Evolutionary conservation across 1,139 yeast genomes (phyloP).

Genomic region (Hyphopichia buzzinii): DNA sequence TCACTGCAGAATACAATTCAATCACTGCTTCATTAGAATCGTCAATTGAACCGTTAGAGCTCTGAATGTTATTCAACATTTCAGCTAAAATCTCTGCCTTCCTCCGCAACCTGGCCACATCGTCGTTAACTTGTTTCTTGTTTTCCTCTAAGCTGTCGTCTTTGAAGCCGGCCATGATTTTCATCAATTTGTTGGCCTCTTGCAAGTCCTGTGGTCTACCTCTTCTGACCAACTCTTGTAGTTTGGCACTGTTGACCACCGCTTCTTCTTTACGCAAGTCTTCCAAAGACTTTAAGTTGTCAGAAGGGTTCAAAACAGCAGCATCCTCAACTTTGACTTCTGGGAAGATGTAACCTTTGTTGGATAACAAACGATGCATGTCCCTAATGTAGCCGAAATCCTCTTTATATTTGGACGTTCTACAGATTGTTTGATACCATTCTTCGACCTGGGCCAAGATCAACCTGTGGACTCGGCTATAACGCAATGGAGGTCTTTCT

Average conservation of each 20-base stretch:
- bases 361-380: slow-evolving; percentile 86
- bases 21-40: slow-evolving; percentile 67
- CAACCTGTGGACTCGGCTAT: slow-evolving; percentile 77
- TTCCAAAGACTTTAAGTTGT: slow-evolving; percentile 80
- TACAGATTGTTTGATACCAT: slow-evolving; percentile 95
- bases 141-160: slow-evolving; percentile 72
- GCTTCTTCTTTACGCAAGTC: slow-evolving; percentile 93
- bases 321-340: slow-evolving; percentile 88
- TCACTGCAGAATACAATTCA: slow-evolving; percentile 77
- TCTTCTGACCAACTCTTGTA: slow-evolving; percentile 91
- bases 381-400: slow-evolving; percentile 91
- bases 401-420: slow-evolving; percentile 84
- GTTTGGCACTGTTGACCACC: slow-evolving; percentile 88
- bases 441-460: slow-evolving; percentile 91
- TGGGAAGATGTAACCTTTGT: slow-evolving; percentile 90
- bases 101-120: slow-evolving; percentile 77
- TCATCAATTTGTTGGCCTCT: slow-evolving; percentile 96
- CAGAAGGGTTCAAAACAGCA: slow-evolving; percentile 91
- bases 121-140: slow-evolving; percentile 77
- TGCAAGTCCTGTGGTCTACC: slow-evolving; percentile 95
- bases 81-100: slow-evolving; percentile 90
- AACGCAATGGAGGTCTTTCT: slow-evolving; percentile 87
- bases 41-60: slow-evolving; percentile 45
- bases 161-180: slow-evolving; percentile 96
- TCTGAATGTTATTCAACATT: slow-evolving; percentile 66